Conservation (phyloP, 2,329 filamentous ascomycete species). For the Neonectria magnoliae region DNA sequence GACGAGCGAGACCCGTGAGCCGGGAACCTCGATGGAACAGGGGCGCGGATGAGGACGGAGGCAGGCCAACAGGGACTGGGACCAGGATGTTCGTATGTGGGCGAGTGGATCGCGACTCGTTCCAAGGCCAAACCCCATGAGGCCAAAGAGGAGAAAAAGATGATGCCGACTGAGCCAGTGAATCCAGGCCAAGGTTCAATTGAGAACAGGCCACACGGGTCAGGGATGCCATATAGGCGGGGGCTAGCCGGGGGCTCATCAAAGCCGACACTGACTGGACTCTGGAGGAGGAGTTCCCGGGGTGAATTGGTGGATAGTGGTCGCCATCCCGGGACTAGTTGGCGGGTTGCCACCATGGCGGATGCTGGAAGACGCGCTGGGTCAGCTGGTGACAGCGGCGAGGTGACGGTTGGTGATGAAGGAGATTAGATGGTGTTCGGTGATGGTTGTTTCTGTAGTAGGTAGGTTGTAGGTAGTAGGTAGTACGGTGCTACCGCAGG, state of each 20-base stretch:
- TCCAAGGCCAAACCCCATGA: neutral
- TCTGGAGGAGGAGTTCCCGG: neutral
- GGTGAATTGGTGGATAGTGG: neutral
- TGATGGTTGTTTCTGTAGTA: neutral
- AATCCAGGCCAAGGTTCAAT: neutral
- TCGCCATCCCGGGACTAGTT: no score
- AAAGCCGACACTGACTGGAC: neutral
- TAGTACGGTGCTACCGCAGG: neutral
- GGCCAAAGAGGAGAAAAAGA: neutral
- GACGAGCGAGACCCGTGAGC: neutral
- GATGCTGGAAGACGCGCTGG: neutral
- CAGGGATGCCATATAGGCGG: neutral
- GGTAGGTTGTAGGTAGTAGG: no score
- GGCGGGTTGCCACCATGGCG: neutral
- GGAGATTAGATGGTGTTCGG: constrained; percentile 1
- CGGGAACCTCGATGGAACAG: neutral
- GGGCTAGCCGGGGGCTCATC: neutral
- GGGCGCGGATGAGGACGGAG: neutral
- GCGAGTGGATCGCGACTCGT: constrained; percentile 8
- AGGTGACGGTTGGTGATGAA: neutral
- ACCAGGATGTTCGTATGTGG: constrained; percentile 4
- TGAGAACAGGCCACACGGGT: neutral
- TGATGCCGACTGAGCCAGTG: neutral
- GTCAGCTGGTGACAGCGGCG: neutral
- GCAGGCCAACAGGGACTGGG: neutral